Evolutionary conservation across 2,329 filamentous ascomycete species (phyloP).

Genomic region (Tricladium varicosporioides): DNA sequence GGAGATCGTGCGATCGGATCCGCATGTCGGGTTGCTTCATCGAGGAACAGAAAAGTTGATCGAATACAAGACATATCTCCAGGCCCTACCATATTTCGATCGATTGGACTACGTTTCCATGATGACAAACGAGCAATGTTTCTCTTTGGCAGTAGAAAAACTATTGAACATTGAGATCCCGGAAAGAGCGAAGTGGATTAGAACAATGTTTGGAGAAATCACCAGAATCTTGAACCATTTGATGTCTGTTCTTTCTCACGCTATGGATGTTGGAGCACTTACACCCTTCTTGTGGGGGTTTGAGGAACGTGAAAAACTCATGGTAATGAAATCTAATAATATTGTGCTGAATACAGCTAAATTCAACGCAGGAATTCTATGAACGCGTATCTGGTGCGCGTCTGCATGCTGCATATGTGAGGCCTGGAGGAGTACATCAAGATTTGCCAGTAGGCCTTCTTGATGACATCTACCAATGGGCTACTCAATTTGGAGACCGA

Average conservation of each 20-base stretch:
- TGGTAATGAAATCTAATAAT: conserved; percentile 61
- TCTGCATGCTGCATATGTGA: conserved; percentile 94
- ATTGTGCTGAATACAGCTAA: conserved; percentile 20
- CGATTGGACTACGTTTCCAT: conserved; percentile 98
- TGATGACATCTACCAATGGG: conserved; percentile 99
- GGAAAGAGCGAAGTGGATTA: conserved; percentile 92
- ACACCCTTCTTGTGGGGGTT: conserved; percentile 99
- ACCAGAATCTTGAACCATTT: conserved; percentile 94
- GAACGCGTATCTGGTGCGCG: conserved; percentile 98
- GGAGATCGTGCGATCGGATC: conserved; percentile 94
- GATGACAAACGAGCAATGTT: conserved; percentile 99
- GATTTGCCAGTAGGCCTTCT: conserved; percentile 91
- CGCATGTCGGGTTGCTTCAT: conserved; percentile 94
- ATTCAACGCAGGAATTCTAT: conserved; percentile 81
- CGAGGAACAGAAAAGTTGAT: conserved; percentile 99
- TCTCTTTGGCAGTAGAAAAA: conserved; percentile 94
- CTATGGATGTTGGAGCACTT: conserved; percentile 97
- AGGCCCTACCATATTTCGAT: conserved; percentile 98
- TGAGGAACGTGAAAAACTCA: conserved; percentile 98
- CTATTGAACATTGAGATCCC: conserved; percentile 95
- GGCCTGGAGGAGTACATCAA: conserved; percentile 93
- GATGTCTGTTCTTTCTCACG: conserved; percentile 96
- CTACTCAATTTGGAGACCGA: conserved; percentile 96
- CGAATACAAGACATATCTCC: conserved; percentile 99
- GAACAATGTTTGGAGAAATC: conserved; percentile 92